Evolutionary conservation across 129 eudicot genomes (phyloP).

Genomic region (Oenanthe sinensis): DNA sequence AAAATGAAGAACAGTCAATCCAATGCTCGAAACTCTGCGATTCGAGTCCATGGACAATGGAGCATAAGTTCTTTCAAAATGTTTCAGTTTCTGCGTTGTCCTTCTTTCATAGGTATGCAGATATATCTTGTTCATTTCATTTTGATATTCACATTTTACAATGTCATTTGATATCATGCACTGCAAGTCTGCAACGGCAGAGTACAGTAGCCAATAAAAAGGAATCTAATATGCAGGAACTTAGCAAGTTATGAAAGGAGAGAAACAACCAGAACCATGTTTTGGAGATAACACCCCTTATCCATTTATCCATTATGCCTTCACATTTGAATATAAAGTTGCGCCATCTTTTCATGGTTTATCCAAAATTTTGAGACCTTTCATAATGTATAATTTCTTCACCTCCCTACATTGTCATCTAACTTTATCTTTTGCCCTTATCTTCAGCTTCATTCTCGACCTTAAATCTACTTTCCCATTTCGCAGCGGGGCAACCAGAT

Average conservation of each 20-base stretch:
- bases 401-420: not conserved
- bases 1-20: not conserved
- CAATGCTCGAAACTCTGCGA: not conserved
- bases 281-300: conserved; percentile 18
- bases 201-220: not conserved
- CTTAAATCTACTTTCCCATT: not conserved
- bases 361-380: conserved; percentile 1
- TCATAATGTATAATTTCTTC: not conserved
- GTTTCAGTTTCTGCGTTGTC: not conserved
- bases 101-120: not conserved
- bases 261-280: conserved; percentile 6
- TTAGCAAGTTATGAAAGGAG: not conserved
- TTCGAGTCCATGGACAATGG: not conserved
- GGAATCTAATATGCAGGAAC: not conserved
- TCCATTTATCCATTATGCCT: not conserved
- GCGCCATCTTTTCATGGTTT: not conserved
- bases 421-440: not conserved
- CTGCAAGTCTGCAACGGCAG: not conserved
- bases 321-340: not conserved
- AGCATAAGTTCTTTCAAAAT: not conserved
- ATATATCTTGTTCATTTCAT: not conserved
- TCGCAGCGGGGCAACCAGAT: not conserved
- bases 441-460: conserved; percentile 1
- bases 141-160: not conserved
- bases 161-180: not conserved